phyloP scores from a whole-genome alignment of 2,329 filamentous ascomycete species.

The Fusarium robinianum region DNA sequence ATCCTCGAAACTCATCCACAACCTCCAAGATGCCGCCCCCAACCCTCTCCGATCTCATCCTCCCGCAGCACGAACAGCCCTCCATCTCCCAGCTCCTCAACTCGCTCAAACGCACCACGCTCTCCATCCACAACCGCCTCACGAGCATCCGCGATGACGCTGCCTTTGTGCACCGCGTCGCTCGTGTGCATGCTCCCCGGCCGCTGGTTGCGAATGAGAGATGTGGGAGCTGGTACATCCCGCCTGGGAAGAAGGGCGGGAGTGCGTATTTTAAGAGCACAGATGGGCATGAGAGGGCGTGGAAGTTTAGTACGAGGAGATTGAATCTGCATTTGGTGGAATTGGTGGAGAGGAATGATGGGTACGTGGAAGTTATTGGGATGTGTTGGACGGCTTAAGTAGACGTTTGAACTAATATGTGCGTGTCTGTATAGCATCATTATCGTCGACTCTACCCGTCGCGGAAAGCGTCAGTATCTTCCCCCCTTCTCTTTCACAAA shows the following conservation, averaged over 20 bases:
- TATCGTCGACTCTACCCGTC: constrained; percentile 88
- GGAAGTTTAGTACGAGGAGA: constrained; percentile 84
- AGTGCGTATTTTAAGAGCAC: constrained; percentile 98
- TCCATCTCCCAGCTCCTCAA: constrained; percentile 72
- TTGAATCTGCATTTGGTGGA: constrained; percentile 82
- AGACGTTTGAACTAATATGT: no score
- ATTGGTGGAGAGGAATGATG: constrained; percentile 67
- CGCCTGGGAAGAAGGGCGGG: constrained; percentile 64
- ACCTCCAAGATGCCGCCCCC: constrained; percentile 4
- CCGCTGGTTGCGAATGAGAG: constrained; percentile 91
- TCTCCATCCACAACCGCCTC: constrained; percentile 82
- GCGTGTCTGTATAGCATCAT: constrained; percentile 66
- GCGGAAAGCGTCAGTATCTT: constrained; percentile 73
- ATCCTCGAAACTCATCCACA: no score
- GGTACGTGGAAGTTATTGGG: constrained; percentile 51
- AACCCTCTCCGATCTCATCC: constrained; percentile 49
- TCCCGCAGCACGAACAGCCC: constrained; percentile 63
- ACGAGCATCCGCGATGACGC: constrained; percentile 78
- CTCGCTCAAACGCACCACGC: constrained; percentile 74
- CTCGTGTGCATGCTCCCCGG: constrained; percentile 54
- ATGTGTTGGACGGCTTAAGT: constrained; percentile 3
- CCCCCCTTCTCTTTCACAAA: background rate
- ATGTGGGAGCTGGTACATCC: constrained; percentile 95
- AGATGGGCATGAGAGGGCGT: constrained; percentile 88
- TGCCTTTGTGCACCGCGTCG: constrained; percentile 69